A percentile compares a stretch with the other conserved stretches of the same genome.
phyloP scores from a whole-genome alignment of 2,329 filamentous ascomycete species.

The Aspergillus phoenicis region DNA sequence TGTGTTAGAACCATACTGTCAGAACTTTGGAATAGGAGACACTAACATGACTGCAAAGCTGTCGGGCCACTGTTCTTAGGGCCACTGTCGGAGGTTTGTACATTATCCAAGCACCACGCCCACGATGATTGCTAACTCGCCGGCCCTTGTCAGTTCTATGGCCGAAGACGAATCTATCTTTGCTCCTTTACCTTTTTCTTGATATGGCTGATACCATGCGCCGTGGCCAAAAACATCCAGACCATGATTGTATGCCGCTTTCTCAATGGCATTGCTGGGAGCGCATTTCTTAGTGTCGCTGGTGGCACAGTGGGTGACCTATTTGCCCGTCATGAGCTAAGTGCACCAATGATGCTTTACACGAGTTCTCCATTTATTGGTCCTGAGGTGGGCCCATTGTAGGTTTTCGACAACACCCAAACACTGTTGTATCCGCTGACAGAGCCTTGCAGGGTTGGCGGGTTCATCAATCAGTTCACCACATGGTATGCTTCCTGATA shows the following conservation, averaged over 20 bases:
- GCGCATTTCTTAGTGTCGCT: constrained; percentile 66
- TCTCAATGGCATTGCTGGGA: constrained; percentile 55
- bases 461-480: constrained; percentile 77
- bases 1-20: constrained; percentile 24
- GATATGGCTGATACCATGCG: constrained; percentile 79
- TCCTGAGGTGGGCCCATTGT: constrained; percentile 59
- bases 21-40: not conserved
- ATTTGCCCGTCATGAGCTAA: constrained; percentile 69
- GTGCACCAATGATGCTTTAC: constrained; percentile 82
- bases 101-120: not conserved
- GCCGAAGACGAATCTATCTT: constrained; percentile 78
- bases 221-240: constrained; percentile 77
- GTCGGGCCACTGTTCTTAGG: constrained; percentile 65
- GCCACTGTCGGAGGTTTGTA: constrained; percentile 61
- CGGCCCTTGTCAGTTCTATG: constrained; percentile 65
- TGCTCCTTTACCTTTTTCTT: constrained; percentile 72
- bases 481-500: constrained; percentile 54
- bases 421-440: constrained; percentile 15
- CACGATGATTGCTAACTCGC: not conserved
- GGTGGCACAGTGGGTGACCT: constrained; percentile 85
- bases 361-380: constrained; percentile 63
- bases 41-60: constrained; percentile 30
- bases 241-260: constrained; percentile 80
- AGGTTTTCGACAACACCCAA: constrained; percentile 18
- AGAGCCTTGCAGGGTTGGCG: constrained; percentile 58